Evolutionary conservation across 2,329 filamentous ascomycete genomes (phyloP), one percentile per base, ranked within the genome.

Genomic region (Xylaria sp.): DNA sequence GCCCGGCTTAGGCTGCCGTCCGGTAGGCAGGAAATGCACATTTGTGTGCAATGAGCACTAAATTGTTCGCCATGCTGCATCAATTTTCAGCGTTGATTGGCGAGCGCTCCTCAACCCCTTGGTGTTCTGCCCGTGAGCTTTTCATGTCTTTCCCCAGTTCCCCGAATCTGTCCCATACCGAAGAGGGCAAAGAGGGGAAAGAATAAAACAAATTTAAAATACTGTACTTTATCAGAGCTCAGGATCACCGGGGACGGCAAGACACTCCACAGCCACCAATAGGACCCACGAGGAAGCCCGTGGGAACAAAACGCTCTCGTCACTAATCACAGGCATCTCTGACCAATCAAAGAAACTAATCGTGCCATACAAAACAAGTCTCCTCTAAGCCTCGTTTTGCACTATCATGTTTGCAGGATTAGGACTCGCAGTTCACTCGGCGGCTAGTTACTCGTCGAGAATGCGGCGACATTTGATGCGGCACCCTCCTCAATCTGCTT

Each of bases 331-430:
- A 59, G 20, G 39, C 20, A n/a, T 32, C 15, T 52, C 62, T 18
- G 13, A 37, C 63, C 68, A 67, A 58, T 64, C 51, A 37, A 32
- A 41, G 25, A 18, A 41, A 54, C 54, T 52, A 23, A 48, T 48
- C 63, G 48, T 34, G 61, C 37, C 34, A 58, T 69, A 8, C 54
- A 54, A 54, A n/a, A 8, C n/a, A n/a, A 20, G n/a, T 55, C 61
- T 57, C 50, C 41, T 34, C 44, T 58, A 62, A 62, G 66, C 66
- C 63, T 69, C 44, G 44, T 66, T 57, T 61, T 34, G 48, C 34
- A 39, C 32, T 56, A 56, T 51, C 18, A 37, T 37, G 4, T 37
- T 23, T 15, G 32, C 50, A 52, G 20, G 10, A 25, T 23, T 48
- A 46, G 41, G 41, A 9, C 15, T 25, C 23, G 8, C 46, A 50